phyloP scores from a whole-genome alignment of 352 stramenopile genomes.

The Phytopythium aichiense region DNA sequence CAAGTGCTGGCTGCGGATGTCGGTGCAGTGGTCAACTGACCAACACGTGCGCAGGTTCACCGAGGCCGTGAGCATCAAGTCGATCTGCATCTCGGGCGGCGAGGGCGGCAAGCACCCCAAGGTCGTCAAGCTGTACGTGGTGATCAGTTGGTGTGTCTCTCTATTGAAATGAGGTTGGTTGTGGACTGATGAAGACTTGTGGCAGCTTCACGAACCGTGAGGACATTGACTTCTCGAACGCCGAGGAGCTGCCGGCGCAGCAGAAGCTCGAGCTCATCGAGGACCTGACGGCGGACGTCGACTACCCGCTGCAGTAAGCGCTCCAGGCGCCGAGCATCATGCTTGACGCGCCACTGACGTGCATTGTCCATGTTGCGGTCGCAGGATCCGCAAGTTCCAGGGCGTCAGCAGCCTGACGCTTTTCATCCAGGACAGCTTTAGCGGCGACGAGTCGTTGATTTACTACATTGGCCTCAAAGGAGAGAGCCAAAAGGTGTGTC shows the following conservation, averaged over 20 bases:
- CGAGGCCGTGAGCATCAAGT: conserved; percentile 86
- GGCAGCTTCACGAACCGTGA: conserved; percentile 73
- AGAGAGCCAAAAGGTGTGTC: conserved; percentile 76
- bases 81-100: conserved; percentile 81
- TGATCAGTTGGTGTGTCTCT: neutral
- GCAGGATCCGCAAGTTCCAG: conserved; percentile 83
- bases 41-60: conserved; percentile 48
- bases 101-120: conserved; percentile 80
- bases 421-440: conserved; percentile 74
- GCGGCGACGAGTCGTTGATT: conserved; percentile 65
- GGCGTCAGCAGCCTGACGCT: conserved; percentile 78
- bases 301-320: conserved; percentile 77
- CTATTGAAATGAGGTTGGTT: neutral
- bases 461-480: conserved; percentile 88
- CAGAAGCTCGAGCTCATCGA: conserved; percentile 78
- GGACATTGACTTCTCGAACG: conserved; percentile 86
- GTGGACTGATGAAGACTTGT: neutral
- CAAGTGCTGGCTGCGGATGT: neutral
- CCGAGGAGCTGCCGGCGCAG: conserved; percentile 63
- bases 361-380: neutral
- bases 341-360: neutral
- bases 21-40: neutral
- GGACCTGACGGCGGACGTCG: conserved; percentile 51
- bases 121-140: conserved; percentile 65
- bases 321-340: neutral